phyloP scores from a whole-genome alignment of 257 asterid species.

The Avicennia marina region DNA sequence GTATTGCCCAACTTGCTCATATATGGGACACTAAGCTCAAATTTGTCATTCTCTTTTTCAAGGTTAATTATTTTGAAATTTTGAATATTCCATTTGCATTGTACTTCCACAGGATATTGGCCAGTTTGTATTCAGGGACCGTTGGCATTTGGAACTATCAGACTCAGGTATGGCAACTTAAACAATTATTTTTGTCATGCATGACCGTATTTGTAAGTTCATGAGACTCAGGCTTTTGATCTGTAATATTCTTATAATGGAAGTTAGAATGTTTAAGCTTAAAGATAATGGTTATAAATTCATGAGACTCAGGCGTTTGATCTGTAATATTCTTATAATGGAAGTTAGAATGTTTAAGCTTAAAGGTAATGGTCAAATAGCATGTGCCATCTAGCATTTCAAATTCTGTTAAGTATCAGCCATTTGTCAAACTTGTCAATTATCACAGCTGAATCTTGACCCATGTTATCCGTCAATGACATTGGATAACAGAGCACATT shows the following conservation, averaged over 20 bases:
- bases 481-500: not conserved
- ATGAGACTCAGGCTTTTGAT: too few relatives aligned
- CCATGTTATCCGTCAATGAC: not conserved
- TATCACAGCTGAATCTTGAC: not conserved
- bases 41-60: not conserved
- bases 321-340: too few relatives aligned
- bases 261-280: too few relatives aligned
- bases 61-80: conserved; percentile 3
- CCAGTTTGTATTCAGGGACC: conserved; percentile 88
- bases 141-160: conserved; percentile 91
- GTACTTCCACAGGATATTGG: conserved; percentile 56
- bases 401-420: not conserved
- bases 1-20: not conserved
- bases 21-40: not conserved
- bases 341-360: too few relatives aligned
- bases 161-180: conserved; percentile 58
- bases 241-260: too few relatives aligned
- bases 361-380: too few relatives aligned
- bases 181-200: not conserved
- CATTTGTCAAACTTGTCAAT: not conserved
- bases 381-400: too few relatives aligned
- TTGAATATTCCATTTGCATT: conserved; percentile 16
- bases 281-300: too few relatives aligned
- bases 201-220: too few relatives aligned
- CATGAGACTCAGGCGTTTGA: too few relatives aligned